A percentile compares a stretch with the other conserved stretches of the same genome.
phyloP scores from a whole-genome alignment of 2,329 filamentous ascomycete genomes.

The Sclerotinia borealis region DNA sequence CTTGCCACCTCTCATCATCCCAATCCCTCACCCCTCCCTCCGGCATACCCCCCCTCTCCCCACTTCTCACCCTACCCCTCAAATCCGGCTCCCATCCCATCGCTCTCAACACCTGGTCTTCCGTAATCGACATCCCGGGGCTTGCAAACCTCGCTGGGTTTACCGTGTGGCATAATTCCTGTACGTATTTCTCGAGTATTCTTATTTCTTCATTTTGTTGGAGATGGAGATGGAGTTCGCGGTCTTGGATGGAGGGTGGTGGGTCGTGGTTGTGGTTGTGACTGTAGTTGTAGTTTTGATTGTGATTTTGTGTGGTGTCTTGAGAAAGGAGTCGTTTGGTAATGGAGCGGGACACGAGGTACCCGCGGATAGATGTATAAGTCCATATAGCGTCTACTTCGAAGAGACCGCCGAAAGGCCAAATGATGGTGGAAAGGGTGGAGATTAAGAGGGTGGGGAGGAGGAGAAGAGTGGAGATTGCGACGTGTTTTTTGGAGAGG shows the following conservation, averaged over 20 bases:
- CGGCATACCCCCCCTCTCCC: background rate
- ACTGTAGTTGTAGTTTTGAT: no score
- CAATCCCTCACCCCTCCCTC: slow-evolving; percentile 6
- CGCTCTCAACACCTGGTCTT: slow-evolving; percentile 12
- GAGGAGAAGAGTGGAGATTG: background rate
- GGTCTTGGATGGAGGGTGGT: background rate
- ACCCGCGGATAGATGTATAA: slow-evolving; percentile 25
- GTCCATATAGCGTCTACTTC: slow-evolving; percentile 32
- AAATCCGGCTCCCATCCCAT: slow-evolving; percentile 13
- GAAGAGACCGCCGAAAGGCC: slow-evolving; percentile 32
- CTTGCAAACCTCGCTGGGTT: slow-evolving; percentile 14
- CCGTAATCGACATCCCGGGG: slow-evolving; percentile 13
- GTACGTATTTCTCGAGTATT: background rate
- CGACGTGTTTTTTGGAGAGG: background rate
- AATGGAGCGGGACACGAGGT: slow-evolving; percentile 1
- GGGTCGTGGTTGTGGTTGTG: background rate
- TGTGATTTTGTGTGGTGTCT: background rate
- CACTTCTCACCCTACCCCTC: slow-evolving; percentile 9
- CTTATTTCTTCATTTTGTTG: background rate
- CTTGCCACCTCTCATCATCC: slow-evolving; percentile 17
- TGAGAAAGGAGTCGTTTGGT: background rate
- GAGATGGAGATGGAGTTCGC: background rate
- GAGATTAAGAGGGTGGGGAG: slow-evolving; percentile 15
- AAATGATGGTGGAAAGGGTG: slow-evolving; percentile 25
- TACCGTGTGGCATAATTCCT: background rate